Evolutionary conservation across 305 asterid genomes (phyloP).

Genomic region (Coffea humblotiana): DNA sequence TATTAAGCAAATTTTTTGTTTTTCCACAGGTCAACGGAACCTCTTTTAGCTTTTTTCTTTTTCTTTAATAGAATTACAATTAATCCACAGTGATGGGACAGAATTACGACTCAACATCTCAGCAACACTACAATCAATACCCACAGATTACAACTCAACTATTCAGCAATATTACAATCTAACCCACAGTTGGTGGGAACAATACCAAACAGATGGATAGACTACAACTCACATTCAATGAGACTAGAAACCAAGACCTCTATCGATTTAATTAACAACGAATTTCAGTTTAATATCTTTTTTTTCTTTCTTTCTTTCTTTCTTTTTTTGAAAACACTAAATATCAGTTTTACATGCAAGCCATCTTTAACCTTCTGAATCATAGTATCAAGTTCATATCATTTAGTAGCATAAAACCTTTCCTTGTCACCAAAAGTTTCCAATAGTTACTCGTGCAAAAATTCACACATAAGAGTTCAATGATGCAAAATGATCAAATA

Average conservation of each 20-base stretch:
- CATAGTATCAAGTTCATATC: not conserved
- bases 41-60: not conserved
- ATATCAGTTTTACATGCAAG: not conserved
- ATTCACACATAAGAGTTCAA: not conserved
- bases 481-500: not conserved
- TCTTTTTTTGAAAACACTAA: not conserved
- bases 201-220: too few relatives aligned
- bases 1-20: not conserved
- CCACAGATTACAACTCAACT: too few relatives aligned
- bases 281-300: not conserved
- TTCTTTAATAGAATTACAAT: too few relatives aligned
- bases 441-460: not conserved
- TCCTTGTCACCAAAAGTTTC: not conserved
- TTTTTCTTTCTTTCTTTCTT: not conserved
- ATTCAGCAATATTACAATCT: too few relatives aligned
- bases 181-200: too few relatives aligned
- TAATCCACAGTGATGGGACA: too few relatives aligned
- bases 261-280: not conserved
- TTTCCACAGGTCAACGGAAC: not conserved
- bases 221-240: too few relatives aligned
- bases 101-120: too few relatives aligned
- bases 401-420: not conserved
- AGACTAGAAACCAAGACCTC: too few relatives aligned
- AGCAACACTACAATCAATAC: too few relatives aligned
- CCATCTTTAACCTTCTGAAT: not conserved